phyloP scores from a whole-genome alignment of 2,329 filamentous ascomycete genomes.

The Raffaelea albimanens region DNA sequence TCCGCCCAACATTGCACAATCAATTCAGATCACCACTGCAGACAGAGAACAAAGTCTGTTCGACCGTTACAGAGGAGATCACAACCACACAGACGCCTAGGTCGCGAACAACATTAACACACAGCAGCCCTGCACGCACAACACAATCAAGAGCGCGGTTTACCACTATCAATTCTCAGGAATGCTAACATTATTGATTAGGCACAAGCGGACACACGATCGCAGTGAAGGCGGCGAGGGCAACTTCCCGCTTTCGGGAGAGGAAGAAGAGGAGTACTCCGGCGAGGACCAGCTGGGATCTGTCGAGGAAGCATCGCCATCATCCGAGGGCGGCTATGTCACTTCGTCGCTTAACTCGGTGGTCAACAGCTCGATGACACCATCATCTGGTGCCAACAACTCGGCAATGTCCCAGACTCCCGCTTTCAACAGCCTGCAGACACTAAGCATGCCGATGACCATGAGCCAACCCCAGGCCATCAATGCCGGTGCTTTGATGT shows the following conservation, averaged over 20 bases:
- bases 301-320: conserved; percentile 69
- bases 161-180: not conserved
- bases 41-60: no score
- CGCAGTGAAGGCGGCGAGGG: conserved; percentile 52
- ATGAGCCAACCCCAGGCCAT: conserved; percentile 42
- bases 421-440: conserved; percentile 48
- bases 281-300: conserved; percentile 79
- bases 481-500: conserved; percentile 34
- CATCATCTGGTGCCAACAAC: conserved; percentile 15
- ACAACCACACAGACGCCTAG: conserved; percentile 17
- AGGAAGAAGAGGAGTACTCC: conserved; percentile 73
- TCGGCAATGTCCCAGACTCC: conserved; percentile 20
- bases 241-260: conserved; percentile 58
- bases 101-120: conserved; percentile 15
- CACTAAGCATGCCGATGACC: conserved; percentile 55
- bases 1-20: not conserved
- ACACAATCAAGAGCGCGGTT: conserved; percentile 18
- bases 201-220: conserved; percentile 72
- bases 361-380: conserved; percentile 20
- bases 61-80: no score
- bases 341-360: conserved; percentile 40
- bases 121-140: conserved; percentile 1
- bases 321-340: conserved; percentile 57
- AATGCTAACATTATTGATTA: conserved; percentile 39
- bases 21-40: not conserved